These are phyloP conservation scores for Medicago lupulina DNA, from an alignment of 306 rosid genomes.

Conservation along the genomic window DNA sequence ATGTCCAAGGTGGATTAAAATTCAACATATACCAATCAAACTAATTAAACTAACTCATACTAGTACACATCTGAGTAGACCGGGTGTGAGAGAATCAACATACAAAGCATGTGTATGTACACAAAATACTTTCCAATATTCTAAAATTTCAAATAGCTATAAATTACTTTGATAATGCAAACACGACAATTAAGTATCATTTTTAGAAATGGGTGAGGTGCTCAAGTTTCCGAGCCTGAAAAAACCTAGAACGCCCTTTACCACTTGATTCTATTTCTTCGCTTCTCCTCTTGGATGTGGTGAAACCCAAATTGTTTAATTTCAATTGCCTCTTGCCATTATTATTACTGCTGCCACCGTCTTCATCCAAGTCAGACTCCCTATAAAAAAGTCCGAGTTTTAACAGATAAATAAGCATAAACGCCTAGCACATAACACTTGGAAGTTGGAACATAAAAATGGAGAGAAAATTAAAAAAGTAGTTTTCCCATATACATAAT, in stretches of 20 bases:
- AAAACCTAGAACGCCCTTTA: constrained; percentile 84
- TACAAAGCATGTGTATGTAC: constrained; percentile 6
- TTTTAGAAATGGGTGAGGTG: constrained; percentile 63
- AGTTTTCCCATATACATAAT: not conserved
- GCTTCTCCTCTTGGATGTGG: constrained; percentile 74
- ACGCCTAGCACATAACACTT: constrained; percentile 24
- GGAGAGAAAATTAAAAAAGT: constrained; percentile 8
- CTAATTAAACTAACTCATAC: constrained; percentile 17
- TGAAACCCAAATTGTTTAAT: constrained; percentile 75
- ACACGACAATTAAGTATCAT: constrained; percentile 13
- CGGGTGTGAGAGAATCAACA: not conserved
- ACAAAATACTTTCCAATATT: constrained; percentile 25
- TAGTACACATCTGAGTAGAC: not conserved
- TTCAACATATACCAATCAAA: constrained; percentile 25
- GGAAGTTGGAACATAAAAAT: constrained; percentile 23
- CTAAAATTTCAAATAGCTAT: constrained; percentile 20
- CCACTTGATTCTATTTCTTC: constrained; percentile 92
- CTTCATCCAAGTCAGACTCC: constrained; percentile 80
- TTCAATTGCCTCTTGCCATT: constrained; percentile 74
- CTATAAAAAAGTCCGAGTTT: constrained; percentile 41
- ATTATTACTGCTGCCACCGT: constrained; percentile 46
- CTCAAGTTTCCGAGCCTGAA: constrained; percentile 84
- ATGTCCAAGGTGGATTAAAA: constrained; percentile 12
- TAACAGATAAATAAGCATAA: constrained; percentile 29
- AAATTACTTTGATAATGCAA: constrained; percentile 29